Percentiles rank a stretch among this genome's conserved stretches.
phyloP scores from a whole-genome alignment of 495 filamentous ascomycete species.

The Bryoglossum gracile region DNA sequence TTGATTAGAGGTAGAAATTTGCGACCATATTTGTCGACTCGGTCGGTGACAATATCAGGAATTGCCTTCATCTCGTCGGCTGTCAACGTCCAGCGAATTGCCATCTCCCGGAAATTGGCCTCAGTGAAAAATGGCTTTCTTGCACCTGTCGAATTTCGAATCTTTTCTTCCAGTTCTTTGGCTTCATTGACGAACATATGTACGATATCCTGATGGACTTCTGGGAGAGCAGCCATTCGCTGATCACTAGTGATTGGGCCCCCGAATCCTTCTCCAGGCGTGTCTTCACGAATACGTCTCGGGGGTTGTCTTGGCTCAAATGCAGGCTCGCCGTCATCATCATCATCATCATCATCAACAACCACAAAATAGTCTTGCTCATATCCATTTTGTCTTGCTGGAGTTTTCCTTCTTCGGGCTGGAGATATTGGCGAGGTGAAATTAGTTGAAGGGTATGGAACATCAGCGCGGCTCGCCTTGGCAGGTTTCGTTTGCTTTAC shows the following conservation, averaged over 20 bases:
- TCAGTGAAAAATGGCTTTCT: constrained; percentile 71
- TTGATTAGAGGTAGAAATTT: constrained; percentile 59
- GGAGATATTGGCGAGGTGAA: constrained; percentile 70
- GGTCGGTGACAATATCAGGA: constrained; percentile 59
- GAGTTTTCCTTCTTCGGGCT: constrained; percentile 29
- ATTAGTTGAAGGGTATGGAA: constrained; percentile 54
- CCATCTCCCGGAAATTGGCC: constrained; percentile 73
- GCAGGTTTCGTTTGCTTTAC: constrained; percentile 5
- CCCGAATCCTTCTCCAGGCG: constrained; percentile 37
- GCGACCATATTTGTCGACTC: constrained; percentile 61
- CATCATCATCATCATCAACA: constrained; percentile 16
- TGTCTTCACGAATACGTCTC: too few relatives aligned
- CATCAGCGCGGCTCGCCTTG: background rate
- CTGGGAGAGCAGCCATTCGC: constrained; percentile 51
- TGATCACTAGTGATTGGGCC: constrained; percentile 67
- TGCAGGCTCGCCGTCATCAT: constrained; percentile 39
- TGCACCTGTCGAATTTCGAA: constrained; percentile 56
- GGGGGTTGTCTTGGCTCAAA: too few relatives aligned
- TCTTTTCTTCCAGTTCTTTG: constrained; percentile 52
- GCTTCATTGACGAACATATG: constrained; percentile 68
- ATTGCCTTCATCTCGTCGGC: constrained; percentile 56
- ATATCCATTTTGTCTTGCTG: too few relatives aligned
- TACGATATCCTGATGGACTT: constrained; percentile 43
- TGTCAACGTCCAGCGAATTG: constrained; percentile 59
- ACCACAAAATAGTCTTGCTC: constrained; percentile 33